Percentiles rank a stretch among this genome's conserved stretches.
Conservation (phyloP, 768 basidiomycete species). For the Saitozyma podzolica region DNA sequence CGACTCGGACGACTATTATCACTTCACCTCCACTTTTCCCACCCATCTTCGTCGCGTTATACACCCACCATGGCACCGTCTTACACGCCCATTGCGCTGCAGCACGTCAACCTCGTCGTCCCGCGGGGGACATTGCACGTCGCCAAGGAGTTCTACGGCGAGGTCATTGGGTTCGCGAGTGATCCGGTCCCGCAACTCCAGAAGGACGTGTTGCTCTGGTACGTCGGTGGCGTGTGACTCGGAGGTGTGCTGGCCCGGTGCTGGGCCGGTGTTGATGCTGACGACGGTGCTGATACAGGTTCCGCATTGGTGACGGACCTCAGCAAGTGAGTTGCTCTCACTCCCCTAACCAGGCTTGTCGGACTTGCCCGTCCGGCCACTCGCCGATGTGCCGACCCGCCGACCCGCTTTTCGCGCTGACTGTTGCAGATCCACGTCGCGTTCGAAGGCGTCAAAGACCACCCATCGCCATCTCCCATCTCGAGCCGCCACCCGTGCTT, state of each 20-base stretch:
- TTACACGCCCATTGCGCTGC: constrained; percentile 31
- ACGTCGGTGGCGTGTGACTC: constrained; percentile 2
- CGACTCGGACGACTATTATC: not conserved
- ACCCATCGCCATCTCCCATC: constrained; percentile 8
- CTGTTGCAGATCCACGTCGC: constrained; percentile 37
- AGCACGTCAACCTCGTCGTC: constrained; percentile 48
- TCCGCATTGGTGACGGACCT: constrained; percentile 40
- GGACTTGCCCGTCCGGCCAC: no score
- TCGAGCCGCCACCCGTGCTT: constrained; percentile 47
- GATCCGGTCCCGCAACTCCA: constrained; percentile 43
- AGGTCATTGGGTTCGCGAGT: constrained; percentile 39
- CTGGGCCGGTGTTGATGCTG: no score
- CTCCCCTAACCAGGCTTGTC: not conserved
- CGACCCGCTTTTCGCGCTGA: constrained; percentile 2
- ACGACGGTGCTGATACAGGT: constrained; percentile 12
- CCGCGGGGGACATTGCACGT: constrained; percentile 40
- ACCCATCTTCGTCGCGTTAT: not conserved
- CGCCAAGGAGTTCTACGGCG: constrained; percentile 47
- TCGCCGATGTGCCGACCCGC: not conserved
- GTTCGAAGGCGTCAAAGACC: constrained; percentile 13
- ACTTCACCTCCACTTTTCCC: not conserved
- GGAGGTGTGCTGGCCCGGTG: not conserved
- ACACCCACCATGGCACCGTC: not conserved
- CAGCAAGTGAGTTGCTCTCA: constrained; percentile 28
- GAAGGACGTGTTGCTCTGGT: constrained; percentile 40